Conservation (phyloP, 495 filamentous ascomycete genomes). For the Oleoguttula mirabilis region DNA sequence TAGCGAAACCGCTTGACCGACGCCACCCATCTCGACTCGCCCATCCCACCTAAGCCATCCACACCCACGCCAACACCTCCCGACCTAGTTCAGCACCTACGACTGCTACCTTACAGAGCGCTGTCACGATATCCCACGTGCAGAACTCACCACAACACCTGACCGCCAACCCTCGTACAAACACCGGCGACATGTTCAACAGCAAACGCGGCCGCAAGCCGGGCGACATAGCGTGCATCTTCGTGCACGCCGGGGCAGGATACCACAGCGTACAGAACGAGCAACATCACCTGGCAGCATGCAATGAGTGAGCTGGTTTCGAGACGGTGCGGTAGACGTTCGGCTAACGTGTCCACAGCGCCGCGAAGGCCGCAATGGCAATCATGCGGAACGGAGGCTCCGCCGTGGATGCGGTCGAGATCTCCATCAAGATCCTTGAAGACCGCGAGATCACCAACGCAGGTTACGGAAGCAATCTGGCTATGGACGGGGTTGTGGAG, state of each 20-base stretch:
- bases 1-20: no score
- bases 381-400: constrained; percentile 64
- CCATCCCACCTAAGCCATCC: no score
- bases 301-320: constrained; percentile 58
- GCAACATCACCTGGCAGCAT: constrained; percentile 66
- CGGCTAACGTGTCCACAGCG: constrained; percentile 39
- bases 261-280: constrained; percentile 83
- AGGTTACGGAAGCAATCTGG: constrained; percentile 90
- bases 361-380: constrained; percentile 65
- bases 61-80: no score
- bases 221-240: constrained; percentile 56
- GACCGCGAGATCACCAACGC: constrained; percentile 93
- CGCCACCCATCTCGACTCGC: no score
- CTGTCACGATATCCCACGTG: no score
- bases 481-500: constrained; percentile 79
- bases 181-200: no score
- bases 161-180: no score
- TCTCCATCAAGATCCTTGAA: constrained; percentile 75
- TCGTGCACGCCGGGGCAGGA: constrained; percentile 93
- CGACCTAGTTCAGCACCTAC: no score
- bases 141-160: no score
- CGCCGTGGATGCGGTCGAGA: constrained; percentile 84
- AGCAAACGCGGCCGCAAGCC: constrained; percentile 24
- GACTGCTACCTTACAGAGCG: no score
- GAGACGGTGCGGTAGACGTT: neutral